Percentiles rank a stretch among this genome's conserved stretches.
phyloP scores from a whole-genome alignment of 2,329 filamentous ascomycete genomes.

The Cladosporium sp. region DNA sequence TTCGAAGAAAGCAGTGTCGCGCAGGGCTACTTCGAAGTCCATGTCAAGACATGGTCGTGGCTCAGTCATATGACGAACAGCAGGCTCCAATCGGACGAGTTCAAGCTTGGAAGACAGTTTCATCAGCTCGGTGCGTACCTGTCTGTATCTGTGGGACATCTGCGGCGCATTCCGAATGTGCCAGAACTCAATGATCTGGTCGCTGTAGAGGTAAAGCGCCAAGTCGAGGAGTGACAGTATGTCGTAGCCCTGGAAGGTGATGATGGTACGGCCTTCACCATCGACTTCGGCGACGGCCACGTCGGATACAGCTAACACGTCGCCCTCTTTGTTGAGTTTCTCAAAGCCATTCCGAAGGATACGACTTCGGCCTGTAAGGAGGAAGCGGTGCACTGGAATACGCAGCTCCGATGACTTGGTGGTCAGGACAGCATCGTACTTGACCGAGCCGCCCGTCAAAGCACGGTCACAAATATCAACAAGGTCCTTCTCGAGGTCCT shows the following conservation, averaged over 20 bases:
- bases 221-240: conserved; percentile 76
- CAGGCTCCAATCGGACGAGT: conserved; percentile 68
- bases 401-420: conserved; percentile 63
- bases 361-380: conserved; percentile 70
- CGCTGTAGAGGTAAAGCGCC: conserved; percentile 74
- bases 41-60: conserved; percentile 60
- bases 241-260: conserved; percentile 69
- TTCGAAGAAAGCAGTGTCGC: conserved; percentile 67
- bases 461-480: conserved; percentile 23
- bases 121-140: conserved; percentile 82
- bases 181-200: conserved; percentile 80
- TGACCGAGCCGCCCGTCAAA: conserved; percentile 44
- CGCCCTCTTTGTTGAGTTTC: conserved; percentile 51
- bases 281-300: conserved; percentile 54
- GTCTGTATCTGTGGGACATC: conserved; percentile 69
- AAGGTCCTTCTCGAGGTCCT: conserved; percentile 64
- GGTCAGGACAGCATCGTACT: conserved; percentile 41
- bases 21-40: conserved; percentile 68
- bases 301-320: conserved; percentile 55
- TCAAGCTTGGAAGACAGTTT: conserved; percentile 70
- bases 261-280: conserved; percentile 47
- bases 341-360: conserved; percentile 61
- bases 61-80: conserved; percentile 69
- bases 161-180: conserved; percentile 64
- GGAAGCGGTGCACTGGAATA: conserved; percentile 79